Conservation (phyloP, 805 yeast genomes). For the Candida yuanshanica region DNA sequence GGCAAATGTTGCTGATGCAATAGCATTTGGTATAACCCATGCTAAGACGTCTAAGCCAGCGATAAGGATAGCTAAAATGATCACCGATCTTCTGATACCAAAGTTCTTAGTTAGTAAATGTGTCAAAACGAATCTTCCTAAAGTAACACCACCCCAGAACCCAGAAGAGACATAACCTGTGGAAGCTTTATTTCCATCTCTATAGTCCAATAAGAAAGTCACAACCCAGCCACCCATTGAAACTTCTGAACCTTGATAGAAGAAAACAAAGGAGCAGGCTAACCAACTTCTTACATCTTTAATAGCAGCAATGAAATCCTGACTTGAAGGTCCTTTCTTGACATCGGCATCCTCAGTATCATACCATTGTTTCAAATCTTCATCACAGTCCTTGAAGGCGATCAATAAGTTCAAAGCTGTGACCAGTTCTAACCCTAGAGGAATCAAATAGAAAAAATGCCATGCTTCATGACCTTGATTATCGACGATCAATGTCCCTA, state of each 20-base stretch:
- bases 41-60: conserved; percentile 35
- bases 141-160: conserved; percentile 59
- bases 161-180: conserved; percentile 60
- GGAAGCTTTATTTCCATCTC: conserved; percentile 35
- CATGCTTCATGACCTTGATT: conserved; percentile 41
- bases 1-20: conserved; percentile 40
- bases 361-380: conserved; percentile 28
- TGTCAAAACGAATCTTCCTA: conserved; percentile 50
- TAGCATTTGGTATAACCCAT: conserved; percentile 43
- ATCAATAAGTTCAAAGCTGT: conserved; percentile 29
- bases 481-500: conserved; percentile 49
- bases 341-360: conserved; percentile 10
- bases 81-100: conserved; percentile 43
- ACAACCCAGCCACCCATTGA: conserved; percentile 62
- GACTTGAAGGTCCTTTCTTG: background rate
- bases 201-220: conserved; percentile 47
- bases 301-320: conserved; percentile 29
- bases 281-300: conserved; percentile 43
- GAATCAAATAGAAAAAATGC: conserved; percentile 50
- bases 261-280: conserved; percentile 45
- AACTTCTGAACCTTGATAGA: conserved; percentile 62
- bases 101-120: conserved; percentile 29
- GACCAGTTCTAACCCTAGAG: conserved; percentile 36
- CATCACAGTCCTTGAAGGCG: conserved; percentile 42
- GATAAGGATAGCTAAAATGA: conserved; percentile 29